Evolutionary conservation across 192 early-diverging fungal species (phyloP), one percentile per base, ranked within the genome.

Genomic region (Coemansia reversa): DNA sequence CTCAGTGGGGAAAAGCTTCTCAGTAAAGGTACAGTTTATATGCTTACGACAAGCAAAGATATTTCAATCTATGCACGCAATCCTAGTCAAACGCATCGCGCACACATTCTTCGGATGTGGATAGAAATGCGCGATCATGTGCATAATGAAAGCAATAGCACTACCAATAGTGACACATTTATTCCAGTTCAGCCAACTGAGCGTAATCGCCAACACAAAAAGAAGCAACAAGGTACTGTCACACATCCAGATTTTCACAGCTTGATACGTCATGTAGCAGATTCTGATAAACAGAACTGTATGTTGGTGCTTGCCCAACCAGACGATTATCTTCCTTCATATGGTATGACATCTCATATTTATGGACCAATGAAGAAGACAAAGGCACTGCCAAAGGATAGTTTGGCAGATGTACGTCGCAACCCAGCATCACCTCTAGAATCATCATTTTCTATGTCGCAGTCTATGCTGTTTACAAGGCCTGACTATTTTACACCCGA

Each of bases 211-310:
- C 60, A 22, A 50, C 53, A 49, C 64, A 47, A 62, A 28, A 9
- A 53, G 8, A 18, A 35, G 29, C 45, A 42, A 35, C 32, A 28
- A 25, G 27, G 30, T 12, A 53, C 51, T 6, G 24, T 48, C 6
- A 45, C 55, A 6, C 60, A 63, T 20, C 55, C 76, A 0, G 77
- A 74, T 27, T 74, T 70, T 49, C 61, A 30, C 18, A 62, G 65
- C 29, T 45, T 69, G 18, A 63, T 80, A 16, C 62, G 77, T 0
- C 70, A 80, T 58, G 65, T 80, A 9, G 68, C 77, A 12, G 77
- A 80, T 29, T 70, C 72, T 4, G 77, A 80, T 68, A 80, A 74
- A 65, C 67, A 67, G 19, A 80, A 80, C 65, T 80, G 67, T 18
- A 56, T 74, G 6, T 25, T 80, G 58, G 29, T 63, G 2, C 22